Conservation (phyloP, 331 rosid species). For the Telfairia occidentalis region DNA sequence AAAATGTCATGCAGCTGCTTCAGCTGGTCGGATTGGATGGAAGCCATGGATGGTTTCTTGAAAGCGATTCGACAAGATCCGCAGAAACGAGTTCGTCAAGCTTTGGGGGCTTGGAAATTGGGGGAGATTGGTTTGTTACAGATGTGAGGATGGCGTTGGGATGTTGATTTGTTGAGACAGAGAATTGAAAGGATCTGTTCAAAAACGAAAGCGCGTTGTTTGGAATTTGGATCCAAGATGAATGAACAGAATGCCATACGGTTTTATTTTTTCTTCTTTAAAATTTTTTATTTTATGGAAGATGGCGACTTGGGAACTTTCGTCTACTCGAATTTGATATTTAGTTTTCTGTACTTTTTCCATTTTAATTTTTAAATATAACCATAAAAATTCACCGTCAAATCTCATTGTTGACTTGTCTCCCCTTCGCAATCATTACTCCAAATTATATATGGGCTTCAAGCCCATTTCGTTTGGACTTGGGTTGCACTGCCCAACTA, state of each 20-base stretch:
- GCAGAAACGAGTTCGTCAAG: background rate
- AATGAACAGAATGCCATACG: background rate
- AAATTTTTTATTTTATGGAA: background rate
- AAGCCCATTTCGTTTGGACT: background rate
- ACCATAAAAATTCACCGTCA: background rate
- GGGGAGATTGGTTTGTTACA: background rate
- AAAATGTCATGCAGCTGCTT: constrained; percentile 70
- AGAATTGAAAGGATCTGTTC: background rate
- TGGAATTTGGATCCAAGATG: background rate
- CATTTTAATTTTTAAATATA: too few relatives aligned
- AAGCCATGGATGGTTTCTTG: constrained; percentile 10
- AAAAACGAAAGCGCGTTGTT: background rate
- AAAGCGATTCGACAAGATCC: background rate
- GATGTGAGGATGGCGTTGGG: background rate
- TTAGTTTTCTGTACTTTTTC: background rate
- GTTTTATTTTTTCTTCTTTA: background rate
- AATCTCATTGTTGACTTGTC: background rate
- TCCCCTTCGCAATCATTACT: background rate
- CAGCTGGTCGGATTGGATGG: constrained; percentile 41
- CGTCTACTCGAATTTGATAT: background rate
- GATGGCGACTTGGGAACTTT: background rate
- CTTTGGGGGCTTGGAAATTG: background rate
- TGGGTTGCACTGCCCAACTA: background rate
- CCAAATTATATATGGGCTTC: background rate
- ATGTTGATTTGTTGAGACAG: background rate